Conservation (phyloP, 75 land plant genomes). For the Cryptomeria japonica region DNA sequence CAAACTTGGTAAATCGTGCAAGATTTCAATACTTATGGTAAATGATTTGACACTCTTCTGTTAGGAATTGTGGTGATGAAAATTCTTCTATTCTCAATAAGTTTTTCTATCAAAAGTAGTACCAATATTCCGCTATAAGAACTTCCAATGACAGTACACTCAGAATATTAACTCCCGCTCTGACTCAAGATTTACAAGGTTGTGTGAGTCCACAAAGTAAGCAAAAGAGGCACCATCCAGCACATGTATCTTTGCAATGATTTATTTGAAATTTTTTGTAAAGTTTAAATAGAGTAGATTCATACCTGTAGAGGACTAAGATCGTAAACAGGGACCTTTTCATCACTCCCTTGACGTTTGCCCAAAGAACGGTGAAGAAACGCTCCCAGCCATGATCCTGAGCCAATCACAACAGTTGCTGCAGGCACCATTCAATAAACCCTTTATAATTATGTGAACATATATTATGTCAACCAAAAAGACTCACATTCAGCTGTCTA, state of each 20-base stretch:
- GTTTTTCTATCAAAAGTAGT: neutral
- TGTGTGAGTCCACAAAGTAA: neutral
- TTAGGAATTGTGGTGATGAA: too few species aligned
- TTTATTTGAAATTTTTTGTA: neutral
- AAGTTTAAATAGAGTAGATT: neutral
- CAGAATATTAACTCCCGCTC: neutral
- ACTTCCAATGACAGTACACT: neutral
- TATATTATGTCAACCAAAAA: neutral
- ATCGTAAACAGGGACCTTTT: constrained; percentile 14
- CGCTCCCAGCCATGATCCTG: constrained; percentile 57
- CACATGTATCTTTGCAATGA: neutral
- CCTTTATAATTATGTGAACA: neutral
- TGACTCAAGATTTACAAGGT: neutral
- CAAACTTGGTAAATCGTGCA: neutral
- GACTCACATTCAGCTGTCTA: neutral
- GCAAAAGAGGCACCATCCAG: neutral
- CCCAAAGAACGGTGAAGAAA: constrained; percentile 33
- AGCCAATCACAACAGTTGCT: constrained; percentile 68
- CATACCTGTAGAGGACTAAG: constrained; percentile 57
- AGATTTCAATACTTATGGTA: too few species aligned
- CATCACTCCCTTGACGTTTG: constrained; percentile 24
- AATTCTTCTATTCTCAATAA: neutral
- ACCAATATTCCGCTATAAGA: neutral
- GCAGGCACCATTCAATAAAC: constrained; percentile 7
- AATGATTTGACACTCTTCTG: too few species aligned